Percentiles rank a stretch among this genome's conserved stretches.
phyloP scores from a whole-genome alignment of 2,329 filamentous ascomycete species.

The Cryphonectria naterciae region DNA sequence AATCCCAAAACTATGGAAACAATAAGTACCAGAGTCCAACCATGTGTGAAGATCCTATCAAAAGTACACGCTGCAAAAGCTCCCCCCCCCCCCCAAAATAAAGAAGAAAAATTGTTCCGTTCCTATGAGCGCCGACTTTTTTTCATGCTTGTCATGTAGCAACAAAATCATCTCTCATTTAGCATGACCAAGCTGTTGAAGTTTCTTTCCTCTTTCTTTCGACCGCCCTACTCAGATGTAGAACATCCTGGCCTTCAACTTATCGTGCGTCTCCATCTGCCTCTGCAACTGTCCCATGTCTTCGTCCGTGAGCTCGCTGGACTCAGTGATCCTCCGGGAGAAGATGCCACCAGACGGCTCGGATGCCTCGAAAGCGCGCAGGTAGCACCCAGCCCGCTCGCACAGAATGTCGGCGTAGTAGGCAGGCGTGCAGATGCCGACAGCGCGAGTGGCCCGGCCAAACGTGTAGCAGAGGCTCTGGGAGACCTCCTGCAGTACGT shows the following conservation, averaged over 20 bases:
- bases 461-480: conserved; percentile 83
- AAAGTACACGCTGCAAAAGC: background rate
- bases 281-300: background rate
- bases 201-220: background rate
- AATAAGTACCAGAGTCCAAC: background rate
- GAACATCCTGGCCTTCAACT: conserved; percentile 46
- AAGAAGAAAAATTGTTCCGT: background rate
- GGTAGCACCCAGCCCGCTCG: conserved; percentile 74
- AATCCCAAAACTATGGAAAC: background rate
- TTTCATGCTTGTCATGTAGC: background rate
- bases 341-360: background rate
- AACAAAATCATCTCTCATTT: background rate
- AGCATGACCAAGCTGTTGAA: background rate
- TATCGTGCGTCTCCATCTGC: background rate
- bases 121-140: background rate
- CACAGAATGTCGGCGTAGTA: conserved; percentile 90
- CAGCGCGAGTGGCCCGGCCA: conserved; percentile 82
- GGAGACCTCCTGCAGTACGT: conserved; percentile 72
- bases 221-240: conserved; percentile 41
- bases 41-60: background rate
- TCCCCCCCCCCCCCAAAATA: too few species aligned
- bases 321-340: background rate
- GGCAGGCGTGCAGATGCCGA: conserved; percentile 83
- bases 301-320: background rate
- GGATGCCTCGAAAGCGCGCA: conserved; percentile 39